phyloP scores from a whole-genome alignment of 352 stramenopile species.

The Phytophthora europaea region DNA sequence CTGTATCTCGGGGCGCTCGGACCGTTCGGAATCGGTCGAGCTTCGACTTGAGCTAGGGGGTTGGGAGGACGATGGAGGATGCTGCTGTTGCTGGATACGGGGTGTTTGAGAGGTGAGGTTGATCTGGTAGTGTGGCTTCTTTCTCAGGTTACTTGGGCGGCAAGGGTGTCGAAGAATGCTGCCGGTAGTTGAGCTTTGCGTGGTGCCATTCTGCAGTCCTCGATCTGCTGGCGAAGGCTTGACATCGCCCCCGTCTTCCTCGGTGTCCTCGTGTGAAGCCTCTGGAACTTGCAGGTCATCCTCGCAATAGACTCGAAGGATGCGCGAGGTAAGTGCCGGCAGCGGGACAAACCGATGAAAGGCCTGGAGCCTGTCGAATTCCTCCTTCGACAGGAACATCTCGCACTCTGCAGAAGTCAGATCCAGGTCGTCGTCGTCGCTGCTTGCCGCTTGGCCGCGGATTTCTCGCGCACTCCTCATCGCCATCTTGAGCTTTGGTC shows the following conservation, averaged over 20 bases:
- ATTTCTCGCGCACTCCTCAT: slow-evolving; percentile 24
- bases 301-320: slow-evolving; percentile 63
- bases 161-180: slow-evolving; percentile 41
- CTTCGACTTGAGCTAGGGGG: slow-evolving; percentile 11
- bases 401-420: slow-evolving; percentile 35
- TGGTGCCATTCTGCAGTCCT: background rate
- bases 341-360: slow-evolving; percentile 68
- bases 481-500: slow-evolving; percentile 9
- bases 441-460: slow-evolving; percentile 3
- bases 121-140: slow-evolving; percentile 60
- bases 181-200: slow-evolving; percentile 25
- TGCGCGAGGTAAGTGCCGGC: slow-evolving; percentile 59
- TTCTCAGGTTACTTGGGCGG: slow-evolving; percentile 41
- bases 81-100: slow-evolving; percentile 26
- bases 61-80: background rate
- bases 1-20: slow-evolving; percentile 27
- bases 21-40: slow-evolving; percentile 19
- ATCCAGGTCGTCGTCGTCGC: slow-evolving; percentile 20
- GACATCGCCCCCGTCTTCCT: background rate
- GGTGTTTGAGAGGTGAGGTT: slow-evolving; percentile 44
- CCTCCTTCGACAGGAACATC: slow-evolving; percentile 59
- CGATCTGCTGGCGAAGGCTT: background rate
- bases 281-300: slow-evolving; percentile 63
- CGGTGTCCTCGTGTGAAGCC: slow-evolving; percentile 8
- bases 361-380: slow-evolving; percentile 65